Percentiles rank a stretch among this genome's conserved stretches.
phyloP scores from a whole-genome alignment of 371 early-diverging fungal species.

The Cokeromyces recurvatus region DNA sequence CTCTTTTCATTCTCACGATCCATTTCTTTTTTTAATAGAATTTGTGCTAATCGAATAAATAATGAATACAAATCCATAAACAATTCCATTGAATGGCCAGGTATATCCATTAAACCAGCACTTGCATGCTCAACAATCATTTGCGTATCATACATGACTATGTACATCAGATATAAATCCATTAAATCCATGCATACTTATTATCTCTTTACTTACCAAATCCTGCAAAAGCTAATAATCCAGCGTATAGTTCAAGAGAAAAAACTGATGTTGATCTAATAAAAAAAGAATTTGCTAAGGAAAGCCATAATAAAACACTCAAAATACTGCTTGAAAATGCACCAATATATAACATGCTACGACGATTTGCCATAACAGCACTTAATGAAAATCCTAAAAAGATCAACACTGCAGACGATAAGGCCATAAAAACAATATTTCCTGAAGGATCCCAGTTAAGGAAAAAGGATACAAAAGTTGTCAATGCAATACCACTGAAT shows the following conservation, averaged over 20 bases:
- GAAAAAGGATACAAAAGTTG: conserved; percentile 19
- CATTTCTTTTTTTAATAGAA: conserved; percentile 37
- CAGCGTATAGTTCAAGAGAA: conserved; percentile 48
- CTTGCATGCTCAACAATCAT: conserved; percentile 53
- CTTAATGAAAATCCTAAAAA: conserved; percentile 46
- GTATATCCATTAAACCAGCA: conserved; percentile 40
- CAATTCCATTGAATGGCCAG: conserved; percentile 46
- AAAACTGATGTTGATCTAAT: conserved; percentile 36
- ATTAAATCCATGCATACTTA: too few species aligned
- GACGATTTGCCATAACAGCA: conserved; percentile 43
- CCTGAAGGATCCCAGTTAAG: conserved; percentile 35
- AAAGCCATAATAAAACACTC: conserved; percentile 33
- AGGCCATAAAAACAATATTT: conserved; percentile 25
- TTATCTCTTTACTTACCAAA: conserved; percentile 37
- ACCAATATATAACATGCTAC: conserved; percentile 42
- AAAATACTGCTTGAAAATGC: conserved; percentile 40
- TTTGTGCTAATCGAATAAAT: conserved; percentile 46
- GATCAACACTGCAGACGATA: conserved; percentile 41
- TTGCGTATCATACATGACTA: conserved; percentile 62
- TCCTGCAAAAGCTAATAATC: conserved; percentile 49
- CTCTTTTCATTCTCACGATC: conserved; percentile 22
- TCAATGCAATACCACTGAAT: conserved; percentile 37
- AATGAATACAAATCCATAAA: conserved; percentile 54
- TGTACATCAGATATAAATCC: background rate
- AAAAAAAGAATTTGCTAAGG: conserved; percentile 43